Evolutionary conservation across 2,329 filamentous ascomycete species (phyloP), one percentile per base, ranked within the genome.

Genomic region (Ophiostoma ulmi): DNA sequence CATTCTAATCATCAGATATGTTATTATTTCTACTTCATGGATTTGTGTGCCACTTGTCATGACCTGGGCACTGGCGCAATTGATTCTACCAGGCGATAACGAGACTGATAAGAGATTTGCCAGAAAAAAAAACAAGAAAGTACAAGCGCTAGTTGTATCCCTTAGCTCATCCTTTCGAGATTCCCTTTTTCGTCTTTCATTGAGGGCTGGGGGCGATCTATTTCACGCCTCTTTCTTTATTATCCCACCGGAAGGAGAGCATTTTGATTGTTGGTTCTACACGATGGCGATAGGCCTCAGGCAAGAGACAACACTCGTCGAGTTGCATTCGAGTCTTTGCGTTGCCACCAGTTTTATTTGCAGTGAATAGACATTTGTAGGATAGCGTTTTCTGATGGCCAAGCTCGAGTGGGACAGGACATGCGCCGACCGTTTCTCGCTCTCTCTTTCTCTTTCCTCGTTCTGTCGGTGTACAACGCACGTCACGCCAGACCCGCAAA

Each of bases 351-450:
- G 5, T 13, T 39, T 39, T 39, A 10, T 39, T 13, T 10, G 26
- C 38, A 13, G 38, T 39, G 41, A 44, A 44, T 48, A 17, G 20
- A 48, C 14, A 48, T n/a, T 20, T 48, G 17, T 48, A 17, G 44
- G 20, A 20, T 17, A 48, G 44, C 44, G 20, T 48, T 48, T 17
- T 48, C n/a, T 17, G 2, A 48, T 20, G 17, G 44, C 44, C 44
- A 48, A 48, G 44, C 44, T 48, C 44, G 44, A 58, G 52, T 58
- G 52, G 52, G 52, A 58, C 52, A 58, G 52, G 52, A 58, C 22
- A 58, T 5, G 13, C 14, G 20, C 20, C 13, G n/a, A 26, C 52
- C 52, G 52, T 6, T 26, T 26, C 22, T 58, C 52, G 22, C 52
- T 26, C 11, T 58, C 52, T 58, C 52, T 22, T 48, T 48, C 44